Conservation (phyloP, 208 protist genomes). For the Trypanosoma boissoni region DNA sequence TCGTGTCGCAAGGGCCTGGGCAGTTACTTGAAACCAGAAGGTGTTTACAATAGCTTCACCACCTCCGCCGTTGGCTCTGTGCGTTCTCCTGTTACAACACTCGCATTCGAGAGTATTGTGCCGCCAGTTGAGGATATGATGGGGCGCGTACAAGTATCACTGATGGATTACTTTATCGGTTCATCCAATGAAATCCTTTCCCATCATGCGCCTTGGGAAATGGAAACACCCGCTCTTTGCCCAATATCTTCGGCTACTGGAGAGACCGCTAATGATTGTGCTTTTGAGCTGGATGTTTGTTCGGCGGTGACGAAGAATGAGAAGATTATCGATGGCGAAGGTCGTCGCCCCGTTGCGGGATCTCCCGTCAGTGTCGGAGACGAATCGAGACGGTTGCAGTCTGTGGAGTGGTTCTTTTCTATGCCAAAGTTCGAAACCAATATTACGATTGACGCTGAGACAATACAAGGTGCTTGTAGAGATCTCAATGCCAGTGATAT, state of each 20-base stretch:
- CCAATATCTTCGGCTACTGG: neutral
- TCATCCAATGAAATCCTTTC: conserved; percentile 28
- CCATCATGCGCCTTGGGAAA: conserved; percentile 34
- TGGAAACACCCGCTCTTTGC: conserved; percentile 13
- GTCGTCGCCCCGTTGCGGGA: conserved; percentile 22
- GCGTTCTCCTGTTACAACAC: conserved; percentile 70
- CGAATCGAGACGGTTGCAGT: conserved; percentile 33
- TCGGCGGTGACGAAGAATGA: conserved; percentile 3
- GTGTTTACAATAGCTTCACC: conserved; percentile 42
- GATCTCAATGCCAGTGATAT: neutral
- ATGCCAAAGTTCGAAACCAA: conserved; percentile 70
- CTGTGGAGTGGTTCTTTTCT: conserved; percentile 45
- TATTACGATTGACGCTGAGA: conserved; percentile 20
- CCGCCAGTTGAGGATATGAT: conserved; percentile 12
- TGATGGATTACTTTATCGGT: conserved; percentile 44
- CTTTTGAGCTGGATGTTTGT: conserved; percentile 26
- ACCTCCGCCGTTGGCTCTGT: conserved; percentile 59
- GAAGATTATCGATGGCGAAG: conserved; percentile 42
- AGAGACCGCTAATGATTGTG: neutral
- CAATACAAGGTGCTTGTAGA: conserved; percentile 6
- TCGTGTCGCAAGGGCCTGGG: conserved; percentile 35
- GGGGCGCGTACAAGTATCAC: conserved; percentile 11
- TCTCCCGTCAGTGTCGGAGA: conserved; percentile 37
- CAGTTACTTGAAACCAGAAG: conserved; percentile 54
- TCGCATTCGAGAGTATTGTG: conserved; percentile 27